Evolutionary conservation across 495 filamentous ascomycete species (phyloP).

Genomic region (Penicillium paxilli): DNA sequence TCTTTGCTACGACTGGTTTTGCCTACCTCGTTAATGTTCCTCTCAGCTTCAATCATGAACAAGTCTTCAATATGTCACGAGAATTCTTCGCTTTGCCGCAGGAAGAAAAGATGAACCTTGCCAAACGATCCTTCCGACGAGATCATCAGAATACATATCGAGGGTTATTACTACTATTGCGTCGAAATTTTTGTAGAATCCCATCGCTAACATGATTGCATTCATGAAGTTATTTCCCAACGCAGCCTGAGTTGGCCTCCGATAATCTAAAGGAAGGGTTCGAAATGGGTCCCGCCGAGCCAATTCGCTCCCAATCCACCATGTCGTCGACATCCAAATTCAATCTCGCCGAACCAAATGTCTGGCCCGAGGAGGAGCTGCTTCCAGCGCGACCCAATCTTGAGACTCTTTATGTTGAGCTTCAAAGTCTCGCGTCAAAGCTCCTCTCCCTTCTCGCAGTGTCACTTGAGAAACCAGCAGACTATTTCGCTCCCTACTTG

Average conservation of each 20-base stretch:
- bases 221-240: slow-evolving; percentile 39
- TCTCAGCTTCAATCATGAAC: slow-evolving; percentile 36
- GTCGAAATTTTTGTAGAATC: neutral
- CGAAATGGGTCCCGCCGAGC: slow-evolving; percentile 38
- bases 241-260: slow-evolving; percentile 27
- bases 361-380: slow-evolving; percentile 31
- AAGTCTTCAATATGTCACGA: slow-evolving; percentile 39
- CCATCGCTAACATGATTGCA: neutral
- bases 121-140: slow-evolving; percentile 39
- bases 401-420: slow-evolving; percentile 41
- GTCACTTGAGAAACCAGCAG: slow-evolving; percentile 33
- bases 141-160: slow-evolving; percentile 45
- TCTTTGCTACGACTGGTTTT: slow-evolving; percentile 47
- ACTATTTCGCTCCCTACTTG: slow-evolving; percentile 41
- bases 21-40: slow-evolving; percentile 45
- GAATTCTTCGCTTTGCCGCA: slow-evolving; percentile 39
- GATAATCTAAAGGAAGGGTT: slow-evolving; percentile 52
- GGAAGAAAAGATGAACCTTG: slow-evolving; percentile 39
- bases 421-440: slow-evolving; percentile 38
- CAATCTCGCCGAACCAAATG: slow-evolving; percentile 43
- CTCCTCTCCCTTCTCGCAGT: slow-evolving; percentile 44
- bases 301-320: slow-evolving; percentile 1
- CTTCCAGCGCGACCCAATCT: slow-evolving; percentile 19
- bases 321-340: slow-evolving; percentile 19
- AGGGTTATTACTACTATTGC: slow-evolving; percentile 24